phyloP scores from a whole-genome alignment of 2,329 filamentous ascomycete species.

The Diplodia sapinea region DNA sequence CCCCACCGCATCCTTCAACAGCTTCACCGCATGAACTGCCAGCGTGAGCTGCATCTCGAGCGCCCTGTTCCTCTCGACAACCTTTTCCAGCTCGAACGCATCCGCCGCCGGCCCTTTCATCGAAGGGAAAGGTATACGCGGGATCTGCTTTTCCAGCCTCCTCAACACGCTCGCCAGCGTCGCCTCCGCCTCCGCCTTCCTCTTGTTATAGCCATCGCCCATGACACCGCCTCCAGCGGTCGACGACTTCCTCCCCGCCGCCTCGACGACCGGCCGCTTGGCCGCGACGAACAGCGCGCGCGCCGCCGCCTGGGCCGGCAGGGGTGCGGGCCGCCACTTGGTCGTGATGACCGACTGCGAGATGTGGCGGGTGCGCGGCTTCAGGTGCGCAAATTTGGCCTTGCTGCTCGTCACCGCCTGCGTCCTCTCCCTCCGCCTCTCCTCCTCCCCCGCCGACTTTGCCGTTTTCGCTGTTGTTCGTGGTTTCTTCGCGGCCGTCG shows the following conservation, averaged over 20 bases:
- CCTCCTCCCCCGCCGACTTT: not conserved
- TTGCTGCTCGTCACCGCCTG: not conserved
- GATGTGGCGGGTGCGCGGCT: constrained; percentile 44
- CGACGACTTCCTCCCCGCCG: constrained; percentile 54
- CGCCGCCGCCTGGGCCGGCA: constrained; percentile 49
- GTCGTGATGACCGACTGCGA: constrained; percentile 45
- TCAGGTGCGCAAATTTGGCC: constrained; percentile 42
- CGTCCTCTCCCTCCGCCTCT: not conserved
- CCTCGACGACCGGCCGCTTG: constrained; percentile 63
- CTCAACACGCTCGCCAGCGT: constrained; percentile 63
- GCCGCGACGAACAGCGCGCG: constrained; percentile 59
- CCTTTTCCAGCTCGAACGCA: constrained; percentile 69
- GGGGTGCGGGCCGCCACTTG: constrained; percentile 62
- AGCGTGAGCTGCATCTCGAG: constrained; percentile 67
- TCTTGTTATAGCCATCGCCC: constrained; percentile 35
- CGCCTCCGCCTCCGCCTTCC: constrained; percentile 59
- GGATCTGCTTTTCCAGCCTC: constrained; percentile 64
- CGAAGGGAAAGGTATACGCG: constrained; percentile 70
- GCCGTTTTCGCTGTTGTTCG: too few species aligned
- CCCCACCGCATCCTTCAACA: constrained; percentile 64
- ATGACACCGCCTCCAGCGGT: not conserved
- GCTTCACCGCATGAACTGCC: constrained; percentile 65
- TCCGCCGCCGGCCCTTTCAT: constrained; percentile 51
- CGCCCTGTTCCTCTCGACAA: constrained; percentile 63
- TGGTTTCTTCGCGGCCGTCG: too few species aligned